Evolutionary conservation across 1,284 basidiomycete species (phyloP).

Genomic region (Xerocomus amazonicus): DNA sequence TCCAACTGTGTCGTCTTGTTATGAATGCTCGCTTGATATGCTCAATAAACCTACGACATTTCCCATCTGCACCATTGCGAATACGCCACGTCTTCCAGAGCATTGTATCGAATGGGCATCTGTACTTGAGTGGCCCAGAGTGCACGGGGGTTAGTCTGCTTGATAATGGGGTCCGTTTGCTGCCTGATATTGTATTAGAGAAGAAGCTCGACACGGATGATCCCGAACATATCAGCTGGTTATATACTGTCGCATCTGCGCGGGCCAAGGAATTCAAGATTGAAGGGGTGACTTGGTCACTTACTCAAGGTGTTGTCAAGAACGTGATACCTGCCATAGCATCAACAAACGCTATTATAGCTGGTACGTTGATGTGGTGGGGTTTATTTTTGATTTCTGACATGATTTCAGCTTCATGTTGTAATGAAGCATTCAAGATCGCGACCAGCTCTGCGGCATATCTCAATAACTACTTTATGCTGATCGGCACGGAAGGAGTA

Average conservation of each 20-base stretch:
- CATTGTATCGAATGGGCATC: slow-evolving; percentile 99
- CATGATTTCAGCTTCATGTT: slow-evolving; percentile 79
- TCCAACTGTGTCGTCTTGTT: slow-evolving; percentile 94
- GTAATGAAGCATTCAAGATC: slow-evolving; percentile 99
- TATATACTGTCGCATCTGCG: slow-evolving; percentile 75
- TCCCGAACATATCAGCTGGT: slow-evolving; percentile 95
- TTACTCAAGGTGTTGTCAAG: slow-evolving; percentile 99
- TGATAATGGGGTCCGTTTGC: neutral
- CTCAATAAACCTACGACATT: slow-evolving; percentile 96
- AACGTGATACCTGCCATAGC: slow-evolving; percentile 99
- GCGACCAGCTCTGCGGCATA: slow-evolving; percentile 93
- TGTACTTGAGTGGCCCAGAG: slow-evolving; percentile 96
- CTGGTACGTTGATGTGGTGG: slow-evolving; percentile 49
- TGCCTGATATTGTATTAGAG: slow-evolving; percentile 46
- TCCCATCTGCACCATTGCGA: slow-evolving; percentile 99
- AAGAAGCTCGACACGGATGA: slow-evolving; percentile 96
- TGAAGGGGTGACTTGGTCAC: slow-evolving; percentile 95
- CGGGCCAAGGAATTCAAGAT: slow-evolving; percentile 94
- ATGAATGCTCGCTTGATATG: slow-evolving; percentile 98
- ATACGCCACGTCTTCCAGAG: slow-evolving; percentile 96
- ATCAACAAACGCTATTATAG: slow-evolving; percentile 94
- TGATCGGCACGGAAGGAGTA: slow-evolving; percentile 92
- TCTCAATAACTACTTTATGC: slow-evolving; percentile 98
- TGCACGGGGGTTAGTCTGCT: slow-evolving; percentile 68
- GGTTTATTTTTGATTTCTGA: slow-evolving; percentile 1